A percentile compares a stretch with the other conserved stretches of the same genome.
Conservation (phyloP, 2,329 filamentous ascomycete species). For the Neonectria hederae region DNA sequence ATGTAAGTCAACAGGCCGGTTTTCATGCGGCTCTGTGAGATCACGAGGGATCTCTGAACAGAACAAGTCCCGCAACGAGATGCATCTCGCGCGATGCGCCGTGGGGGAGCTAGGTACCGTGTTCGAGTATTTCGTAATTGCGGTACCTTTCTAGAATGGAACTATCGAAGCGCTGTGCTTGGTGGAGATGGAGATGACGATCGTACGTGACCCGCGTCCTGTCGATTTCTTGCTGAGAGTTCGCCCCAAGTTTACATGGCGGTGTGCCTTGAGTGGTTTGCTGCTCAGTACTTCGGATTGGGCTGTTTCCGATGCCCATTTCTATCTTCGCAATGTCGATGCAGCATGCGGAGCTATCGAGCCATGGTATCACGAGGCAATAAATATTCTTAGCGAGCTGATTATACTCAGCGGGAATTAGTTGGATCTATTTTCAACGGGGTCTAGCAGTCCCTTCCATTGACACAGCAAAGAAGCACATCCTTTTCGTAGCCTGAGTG, state of each 20-base stretch:
- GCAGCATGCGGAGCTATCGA: background rate
- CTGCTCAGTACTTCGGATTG: slow-evolving; percentile 18
- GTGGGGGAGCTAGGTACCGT: slow-evolving; percentile 19
- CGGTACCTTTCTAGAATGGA: slow-evolving; percentile 3
- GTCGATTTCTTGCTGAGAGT: slow-evolving; percentile 1
- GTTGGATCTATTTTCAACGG: background rate
- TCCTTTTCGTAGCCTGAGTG: background rate
- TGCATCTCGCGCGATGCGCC: slow-evolving; percentile 17
- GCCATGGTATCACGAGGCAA: slow-evolving; percentile 13
- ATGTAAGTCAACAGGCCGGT: slow-evolving; percentile 21
- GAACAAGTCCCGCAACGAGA: slow-evolving; percentile 10
- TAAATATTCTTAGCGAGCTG: background rate
- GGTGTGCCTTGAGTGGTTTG: slow-evolving; percentile 29
- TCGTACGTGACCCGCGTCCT: slow-evolving; percentile 19
- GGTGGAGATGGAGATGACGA: slow-evolving; percentile 31
- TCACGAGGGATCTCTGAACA: slow-evolving; percentile 18
- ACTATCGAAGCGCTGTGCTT: slow-evolving; percentile 13
- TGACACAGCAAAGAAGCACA: background rate
- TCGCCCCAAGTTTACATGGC: slow-evolving; percentile 21
- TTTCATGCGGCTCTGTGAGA: slow-evolving; percentile 14
- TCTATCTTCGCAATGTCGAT: slow-evolving; percentile 3
- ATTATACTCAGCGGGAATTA: background rate
- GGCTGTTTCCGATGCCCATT: slow-evolving; percentile 2
- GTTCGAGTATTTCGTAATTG: slow-evolving; percentile 22
- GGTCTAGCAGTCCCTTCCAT: background rate